Evolutionary conservation across 441 rosid genomes (phyloP), one percentile per base, ranked within the genome.

Genomic region (Eutrema salsugineum): DNA sequence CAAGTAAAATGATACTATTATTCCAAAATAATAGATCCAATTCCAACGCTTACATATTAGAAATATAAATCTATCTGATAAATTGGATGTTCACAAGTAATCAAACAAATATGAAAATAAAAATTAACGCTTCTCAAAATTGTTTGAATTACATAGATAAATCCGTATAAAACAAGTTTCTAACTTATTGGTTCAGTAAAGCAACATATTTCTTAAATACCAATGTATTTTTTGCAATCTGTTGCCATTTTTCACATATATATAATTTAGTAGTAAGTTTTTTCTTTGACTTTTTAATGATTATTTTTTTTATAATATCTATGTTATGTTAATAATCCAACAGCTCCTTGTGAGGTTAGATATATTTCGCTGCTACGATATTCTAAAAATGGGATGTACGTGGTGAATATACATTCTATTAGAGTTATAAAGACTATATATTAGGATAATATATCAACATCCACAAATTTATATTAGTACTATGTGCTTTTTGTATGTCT

Each of bases 381-480:
- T 47, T 33, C 57, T 64, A 64, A 49, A 28, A 22, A 15, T 43
- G 11, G 42, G 19, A n/a, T 35, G 11, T 50, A n/a, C n/a, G 63
- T 44, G 50, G 36, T 57, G 43, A 16, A 16, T 47, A 36, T 5
- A 27, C 33, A 64, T 57, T 53, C 11, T 9, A 16, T 24, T 1
- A 27, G 22, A 27, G 27, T 24, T 64, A 56, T 65, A 27, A 6
- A 33, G 4, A 24, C 19, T 51, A 19, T 42, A 33, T 16, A 32
- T 19, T 57, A 54, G 27, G 30, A 53, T 55, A 64, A 63, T n/a
- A n/a, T n/a, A n/a, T 55, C 11, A 46, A 64, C 24, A 19, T 72
- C 60, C 77, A 73, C 67, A 40, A 15, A 39, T 39, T 47, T 48
- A 12, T 53, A 15, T 20, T 30, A 36, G 64, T 11, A 63, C 22